A percentile compares a stretch with the other conserved stretches of the same genome.
Evolutionary conservation across 2,329 filamentous ascomycete genomes (phyloP).

Genomic region (Neofusicoccum sp.): DNA sequence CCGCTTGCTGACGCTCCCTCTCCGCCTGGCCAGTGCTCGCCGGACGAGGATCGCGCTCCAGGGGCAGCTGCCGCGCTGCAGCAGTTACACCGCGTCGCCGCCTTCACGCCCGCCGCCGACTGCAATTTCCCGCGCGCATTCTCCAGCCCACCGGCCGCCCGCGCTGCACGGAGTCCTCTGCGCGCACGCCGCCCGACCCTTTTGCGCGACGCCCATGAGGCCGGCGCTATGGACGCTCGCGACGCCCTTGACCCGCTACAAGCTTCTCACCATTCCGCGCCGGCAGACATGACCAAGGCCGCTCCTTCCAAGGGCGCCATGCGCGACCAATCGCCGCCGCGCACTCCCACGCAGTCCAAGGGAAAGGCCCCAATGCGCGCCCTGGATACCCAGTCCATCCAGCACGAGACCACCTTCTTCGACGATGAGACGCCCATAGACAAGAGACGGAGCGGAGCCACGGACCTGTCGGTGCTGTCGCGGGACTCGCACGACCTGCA

Average conservation of each 20-base stretch:
- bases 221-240: slow-evolving; percentile 15
- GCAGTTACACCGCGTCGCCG: slow-evolving; percentile 4
- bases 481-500: slow-evolving; percentile 83
- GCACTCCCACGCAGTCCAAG: slow-evolving; percentile 11
- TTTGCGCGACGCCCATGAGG: slow-evolving; percentile 17
- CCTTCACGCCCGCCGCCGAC: background rate
- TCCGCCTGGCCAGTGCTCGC: slow-evolving; percentile 12
- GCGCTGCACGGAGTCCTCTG: slow-evolving; percentile 4
- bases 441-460: slow-evolving; percentile 17
- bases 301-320: slow-evolving; percentile 5
- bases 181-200: slow-evolving; percentile 9
- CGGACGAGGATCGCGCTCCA: slow-evolving; percentile 4
- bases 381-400: background rate
- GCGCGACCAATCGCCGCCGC: slow-evolving; percentile 18
- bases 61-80: slow-evolving; percentile 2
- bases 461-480: slow-evolving; percentile 9
- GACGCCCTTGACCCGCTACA: slow-evolving; percentile 9
- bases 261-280: slow-evolving; percentile 2
- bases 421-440: slow-evolving; percentile 20
- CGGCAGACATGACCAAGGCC: slow-evolving; percentile 1
- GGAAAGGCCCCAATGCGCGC: slow-evolving; percentile 15
- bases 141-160: slow-evolving; percentile 10
- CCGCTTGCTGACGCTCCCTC: background rate
- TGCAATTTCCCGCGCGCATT: slow-evolving; percentile 16
- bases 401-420: slow-evolving; percentile 18